Evolutionary conservation across 129 eudicot genomes (phyloP), one percentile per base, ranked within the genome.

Genomic region (Flaveria brownii): DNA sequence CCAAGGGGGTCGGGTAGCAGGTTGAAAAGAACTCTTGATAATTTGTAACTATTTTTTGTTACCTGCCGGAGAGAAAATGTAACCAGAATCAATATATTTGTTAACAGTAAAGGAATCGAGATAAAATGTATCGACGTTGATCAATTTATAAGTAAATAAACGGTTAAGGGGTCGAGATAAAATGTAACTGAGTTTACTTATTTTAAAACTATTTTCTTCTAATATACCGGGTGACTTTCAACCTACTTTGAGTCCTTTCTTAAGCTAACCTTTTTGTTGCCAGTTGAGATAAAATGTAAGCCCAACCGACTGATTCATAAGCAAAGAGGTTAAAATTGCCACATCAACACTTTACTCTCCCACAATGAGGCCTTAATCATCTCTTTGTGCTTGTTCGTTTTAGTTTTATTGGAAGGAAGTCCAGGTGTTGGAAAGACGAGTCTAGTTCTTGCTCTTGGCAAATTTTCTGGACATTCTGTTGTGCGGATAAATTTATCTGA

Each of bases 361-460:
- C 28, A 15, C 5, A 47, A 30, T 39, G 33, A 42, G 77, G 7
- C 41, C 41, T 36, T 36, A 36, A 36, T 36, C 72, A 8, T 76
- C 55, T 66, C 39, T n/a, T 13, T 22, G 49, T 14, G 33, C 41
- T 78, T 84, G 67, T 84, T 22, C 57, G 45, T 70, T 80, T 41
- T 79, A 93, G 98, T 94, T 68, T 33, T 94, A 71, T 68, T 95
- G 86, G 99, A 95, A 87, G 99, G 99, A 72, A 95, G 99, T 81
- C 99, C 99, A 20, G 99, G 99, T 36, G 99, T 95, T 76, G 99
- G 99, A 56, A 95, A 95, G 81, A 95, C 99, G 41, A 95, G 99
- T 82, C 81, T 95, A 81, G 80, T 95, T 67, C 85, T 81, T 57
- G 90, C 97, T 63, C 80, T 95, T 57, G 99, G 97, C 57, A 89